These are phyloP conservation scores for Penicillium goetzii DNA, from an alignment of 495 filamentous ascomycete species.

Conservation along the genomic window DNA sequence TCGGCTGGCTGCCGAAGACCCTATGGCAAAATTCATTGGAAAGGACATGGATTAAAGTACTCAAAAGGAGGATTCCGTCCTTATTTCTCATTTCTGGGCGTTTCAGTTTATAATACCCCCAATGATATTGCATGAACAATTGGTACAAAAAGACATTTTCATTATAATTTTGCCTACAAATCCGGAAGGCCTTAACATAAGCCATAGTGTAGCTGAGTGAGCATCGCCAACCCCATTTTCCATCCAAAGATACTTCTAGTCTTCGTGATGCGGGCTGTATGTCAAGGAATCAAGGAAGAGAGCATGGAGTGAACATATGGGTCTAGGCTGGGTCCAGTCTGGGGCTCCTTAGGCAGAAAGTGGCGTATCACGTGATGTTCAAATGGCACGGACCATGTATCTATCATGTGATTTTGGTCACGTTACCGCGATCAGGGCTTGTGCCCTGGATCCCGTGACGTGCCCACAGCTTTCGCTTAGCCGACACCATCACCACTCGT, in stretches of 20 bases:
- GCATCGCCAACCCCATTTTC: too few species aligned
- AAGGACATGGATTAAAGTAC: constrained; percentile 46
- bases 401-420: constrained; percentile 25
- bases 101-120: constrained; percentile 35
- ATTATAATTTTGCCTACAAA: not conserved
- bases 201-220: not conserved
- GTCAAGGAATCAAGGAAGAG: not conserved
- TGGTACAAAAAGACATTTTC: not conserved
- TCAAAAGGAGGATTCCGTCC: constrained; percentile 12
- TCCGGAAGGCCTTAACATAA: not conserved
- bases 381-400: not conserved
- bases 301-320: not conserved
- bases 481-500: constrained; percentile 40
- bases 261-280: not conserved
- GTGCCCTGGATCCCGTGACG: constrained; percentile 40
- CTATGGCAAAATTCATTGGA: constrained; percentile 78
- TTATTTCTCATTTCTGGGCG: constrained; percentile 18
- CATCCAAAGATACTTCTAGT: too few species aligned
- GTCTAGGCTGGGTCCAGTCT: not conserved
- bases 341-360: not conserved
- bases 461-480: constrained; percentile 48
- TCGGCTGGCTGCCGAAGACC: constrained; percentile 70
- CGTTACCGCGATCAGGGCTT: constrained; percentile 36
- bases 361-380: constrained; percentile 9
- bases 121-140: constrained; percentile 17